These are phyloP conservation scores for Zygotorulaspora danielsina DNA, from an alignment of 805 yeast species.

Conservation along the genomic window DNA sequence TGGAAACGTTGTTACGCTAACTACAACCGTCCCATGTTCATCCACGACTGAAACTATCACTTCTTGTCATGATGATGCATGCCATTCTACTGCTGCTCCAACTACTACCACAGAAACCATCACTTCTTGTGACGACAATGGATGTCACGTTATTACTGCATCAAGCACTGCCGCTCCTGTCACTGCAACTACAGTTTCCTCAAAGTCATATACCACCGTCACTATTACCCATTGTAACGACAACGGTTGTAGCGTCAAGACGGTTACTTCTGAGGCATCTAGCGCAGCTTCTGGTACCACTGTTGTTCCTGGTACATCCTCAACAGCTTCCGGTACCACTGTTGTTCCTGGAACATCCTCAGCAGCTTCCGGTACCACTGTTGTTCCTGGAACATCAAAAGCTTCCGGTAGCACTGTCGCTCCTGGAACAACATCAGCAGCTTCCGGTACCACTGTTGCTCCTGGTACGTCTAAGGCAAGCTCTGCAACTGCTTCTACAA, in stretches of 20 bases:
- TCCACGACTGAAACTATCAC: slow-evolving; percentile 9
- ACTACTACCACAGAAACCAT: slow-evolving; percentile 3
- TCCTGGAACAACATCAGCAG: neutral
- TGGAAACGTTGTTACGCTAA: slow-evolving; percentile 4
- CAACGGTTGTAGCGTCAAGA: slow-evolving; percentile 1
- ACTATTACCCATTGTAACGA: slow-evolving; percentile 5
- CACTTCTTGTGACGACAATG: slow-evolving; percentile 4
- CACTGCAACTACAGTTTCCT: neutral
- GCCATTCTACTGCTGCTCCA: slow-evolving; percentile 1
- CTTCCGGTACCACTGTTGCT: neutral
- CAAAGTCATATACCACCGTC: neutral
- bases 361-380: slow-evolving; percentile 1
- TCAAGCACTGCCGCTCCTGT: slow-evolving; percentile 1
- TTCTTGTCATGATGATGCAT: slow-evolving; percentile 5
- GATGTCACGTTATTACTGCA: neutral
- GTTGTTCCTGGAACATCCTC: neutral
- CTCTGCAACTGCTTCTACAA: slow-evolving; percentile 1
- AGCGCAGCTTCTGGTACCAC: slow-evolving; percentile 1
- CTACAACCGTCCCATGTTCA: slow-evolving; percentile 8
- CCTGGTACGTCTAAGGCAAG: neutral
- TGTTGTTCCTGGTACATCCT: neutral
- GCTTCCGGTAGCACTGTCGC: neutral
- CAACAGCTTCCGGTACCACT: slow-evolving; percentile 1
- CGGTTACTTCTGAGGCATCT: neutral
- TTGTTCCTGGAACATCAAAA: neutral